Percentiles rank a stretch among this genome's conserved stretches.
Conservation (phyloP, 768 basidiomycete genomes). For the Suillus alpinus region DNA sequence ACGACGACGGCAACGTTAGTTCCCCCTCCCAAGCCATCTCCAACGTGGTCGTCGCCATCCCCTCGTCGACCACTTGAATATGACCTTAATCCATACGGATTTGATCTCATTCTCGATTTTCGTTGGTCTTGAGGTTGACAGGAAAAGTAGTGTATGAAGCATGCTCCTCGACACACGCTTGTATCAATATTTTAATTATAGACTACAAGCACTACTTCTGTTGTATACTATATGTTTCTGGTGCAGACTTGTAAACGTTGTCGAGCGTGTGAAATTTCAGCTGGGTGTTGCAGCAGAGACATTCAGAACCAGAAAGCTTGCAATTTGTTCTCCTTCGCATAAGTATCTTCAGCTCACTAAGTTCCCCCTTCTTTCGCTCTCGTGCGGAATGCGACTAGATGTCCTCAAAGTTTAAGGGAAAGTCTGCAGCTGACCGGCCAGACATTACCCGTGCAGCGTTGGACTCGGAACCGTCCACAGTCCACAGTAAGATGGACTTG, state of each 20-base stretch:
- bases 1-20: neutral
- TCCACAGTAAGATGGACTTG: constrained; percentile 50
- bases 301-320: constrained; percentile 1
- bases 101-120: constrained; percentile 73
- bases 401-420: constrained; percentile 13
- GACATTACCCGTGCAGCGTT: constrained; percentile 38
- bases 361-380: constrained; percentile 5
- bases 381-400: constrained; percentile 19
- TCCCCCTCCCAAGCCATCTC: constrained; percentile 8
- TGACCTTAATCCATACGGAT: constrained; percentile 70
- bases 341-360: neutral
- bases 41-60: constrained; percentile 6
- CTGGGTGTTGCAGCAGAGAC: neutral
- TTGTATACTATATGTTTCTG: neutral
- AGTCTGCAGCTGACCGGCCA: constrained; percentile 26
- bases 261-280: neutral
- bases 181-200: constrained; percentile 2
- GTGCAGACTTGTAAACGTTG: neutral
- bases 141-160: neutral
- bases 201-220: neutral
- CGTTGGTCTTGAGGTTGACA: constrained; percentile 46
- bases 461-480: constrained; percentile 36
- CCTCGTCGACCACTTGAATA: constrained; percentile 32
- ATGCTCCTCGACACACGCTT: neutral
- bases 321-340: neutral